These are phyloP conservation scores for Ganoderma resinaceum DNA, from an alignment of 1,284 basidiomycete species.

Conservation along the genomic window DNA sequence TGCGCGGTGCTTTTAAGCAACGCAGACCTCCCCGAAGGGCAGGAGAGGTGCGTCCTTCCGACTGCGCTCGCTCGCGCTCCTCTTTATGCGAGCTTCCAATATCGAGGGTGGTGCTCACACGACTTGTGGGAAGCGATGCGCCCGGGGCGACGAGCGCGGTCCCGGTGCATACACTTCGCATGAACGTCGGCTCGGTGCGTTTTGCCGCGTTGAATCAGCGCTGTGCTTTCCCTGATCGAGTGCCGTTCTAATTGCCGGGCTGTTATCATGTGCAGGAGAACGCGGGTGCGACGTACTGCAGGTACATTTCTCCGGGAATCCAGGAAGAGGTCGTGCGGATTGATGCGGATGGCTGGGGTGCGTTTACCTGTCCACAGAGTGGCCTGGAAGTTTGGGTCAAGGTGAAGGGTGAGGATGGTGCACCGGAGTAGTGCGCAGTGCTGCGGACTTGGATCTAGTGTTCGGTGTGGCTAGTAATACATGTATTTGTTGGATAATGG, in stretches of 20 bases:
- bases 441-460: neutral
- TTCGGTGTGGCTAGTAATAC: conserved; percentile 6
- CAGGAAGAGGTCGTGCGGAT: conserved; percentile 42
- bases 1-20: conserved; percentile 80
- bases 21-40: conserved; percentile 36
- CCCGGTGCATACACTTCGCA: conserved; percentile 53
- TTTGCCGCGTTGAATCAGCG: neutral
- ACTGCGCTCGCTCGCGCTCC: conserved; percentile 3
- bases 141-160: conserved; percentile 8
- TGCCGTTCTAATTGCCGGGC: conserved; percentile 1
- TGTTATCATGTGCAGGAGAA: conserved; percentile 42
- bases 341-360: conserved; percentile 61
- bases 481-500: neutral
- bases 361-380: conserved; percentile 60
- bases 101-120: conserved; percentile 10
- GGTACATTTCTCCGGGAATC: conserved; percentile 52
- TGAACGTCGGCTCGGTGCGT: conserved; percentile 69
- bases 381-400: conserved; percentile 65
- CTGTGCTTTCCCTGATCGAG: neutral
- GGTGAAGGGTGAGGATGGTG: neutral
- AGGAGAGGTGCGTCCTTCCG: conserved; percentile 35
- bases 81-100: neutral
- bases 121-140: conserved; percentile 15
- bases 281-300: conserved; percentile 50
- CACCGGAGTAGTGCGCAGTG: neutral